phyloP scores from a whole-genome alignment of 2,329 filamentous ascomycete genomes.

The Lachnellula suecica region DNA sequence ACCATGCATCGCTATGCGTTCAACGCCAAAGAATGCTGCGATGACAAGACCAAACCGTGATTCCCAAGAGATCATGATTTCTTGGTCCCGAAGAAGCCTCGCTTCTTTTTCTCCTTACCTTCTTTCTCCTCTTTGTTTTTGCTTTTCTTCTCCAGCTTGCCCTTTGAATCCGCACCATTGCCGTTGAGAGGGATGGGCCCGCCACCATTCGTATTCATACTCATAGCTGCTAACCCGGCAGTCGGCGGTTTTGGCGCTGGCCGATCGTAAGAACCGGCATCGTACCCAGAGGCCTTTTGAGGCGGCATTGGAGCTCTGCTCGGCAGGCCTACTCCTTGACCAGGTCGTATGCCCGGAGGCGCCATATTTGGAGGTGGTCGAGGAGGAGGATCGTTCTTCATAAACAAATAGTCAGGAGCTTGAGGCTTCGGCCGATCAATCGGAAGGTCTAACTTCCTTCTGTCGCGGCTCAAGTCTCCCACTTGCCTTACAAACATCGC shows the following conservation, averaged over 20 bases:
- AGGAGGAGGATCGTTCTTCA: slow-evolving; percentile 60
- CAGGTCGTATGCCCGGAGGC: slow-evolving; percentile 15
- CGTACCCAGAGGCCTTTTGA: slow-evolving; percentile 21
- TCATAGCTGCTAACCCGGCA: slow-evolving; percentile 25
- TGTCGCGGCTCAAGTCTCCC: slow-evolving; percentile 73
- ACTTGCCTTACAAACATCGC: slow-evolving; percentile 80
- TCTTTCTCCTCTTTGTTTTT: slow-evolving; percentile 42
- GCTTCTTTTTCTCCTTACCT: slow-evolving; percentile 54
- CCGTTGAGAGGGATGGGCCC: slow-evolving; percentile 28
- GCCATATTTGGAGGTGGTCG: slow-evolving; percentile 33
- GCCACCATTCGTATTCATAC: slow-evolving; percentile 23
- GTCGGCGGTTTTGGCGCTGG: slow-evolving; percentile 28
- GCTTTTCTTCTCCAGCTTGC: slow-evolving; percentile 52
- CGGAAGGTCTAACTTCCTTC: slow-evolving; percentile 76
- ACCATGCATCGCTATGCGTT: slow-evolving; percentile 4
- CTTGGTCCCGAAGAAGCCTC: slow-evolving; percentile 58
- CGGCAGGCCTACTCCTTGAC: slow-evolving; percentile 15
- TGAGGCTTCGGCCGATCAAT: slow-evolving; percentile 76
- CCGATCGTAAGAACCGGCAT: slow-evolving; percentile 17
- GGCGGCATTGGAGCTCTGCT: slow-evolving; percentile 19
- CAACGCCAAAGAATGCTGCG: slow-evolving; percentile 12
- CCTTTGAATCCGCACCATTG: slow-evolving; percentile 29
- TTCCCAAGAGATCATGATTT: no score
- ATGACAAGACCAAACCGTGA: no score
- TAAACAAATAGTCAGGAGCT: slow-evolving; percentile 83